Percentiles rank a stretch among this genome's conserved stretches.
Evolutionary conservation across 2,329 filamentous ascomycete species (phyloP).

Genomic region (Monilinia polystroma): DNA sequence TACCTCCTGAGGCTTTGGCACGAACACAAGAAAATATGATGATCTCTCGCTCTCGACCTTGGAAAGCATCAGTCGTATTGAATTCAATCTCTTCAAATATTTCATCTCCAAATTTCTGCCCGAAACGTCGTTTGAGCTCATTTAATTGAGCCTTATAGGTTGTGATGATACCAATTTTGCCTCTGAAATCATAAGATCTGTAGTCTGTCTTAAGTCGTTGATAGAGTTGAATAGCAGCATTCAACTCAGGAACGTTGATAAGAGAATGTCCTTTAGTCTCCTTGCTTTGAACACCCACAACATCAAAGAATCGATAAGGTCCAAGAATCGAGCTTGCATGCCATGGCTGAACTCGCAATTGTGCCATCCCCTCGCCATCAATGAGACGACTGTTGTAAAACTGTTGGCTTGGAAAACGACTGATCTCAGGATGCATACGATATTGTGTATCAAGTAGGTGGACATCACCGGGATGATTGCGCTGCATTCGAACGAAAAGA

Average conservation of each 20-base stretch:
- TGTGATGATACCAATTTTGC: conserved; percentile 95
- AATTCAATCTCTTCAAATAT: conserved; percentile 86
- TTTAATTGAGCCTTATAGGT: conserved; percentile 93
- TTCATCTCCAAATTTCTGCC: conserved; percentile 65
- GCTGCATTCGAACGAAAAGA: conserved; percentile 97
- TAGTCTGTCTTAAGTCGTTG: conserved; percentile 75
- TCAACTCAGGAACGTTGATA: conserved; percentile 83
- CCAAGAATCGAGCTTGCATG: conserved; percentile 78
- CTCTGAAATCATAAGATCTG: conserved; percentile 63
- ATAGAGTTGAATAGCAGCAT: conserved; percentile 83
- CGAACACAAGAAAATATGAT: conserved; percentile 99
- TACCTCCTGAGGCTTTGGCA: conserved; percentile 86
- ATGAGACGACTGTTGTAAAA: conserved; percentile 90
- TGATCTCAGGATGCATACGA: conserved; percentile 98
- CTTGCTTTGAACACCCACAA: conserved; percentile 79
- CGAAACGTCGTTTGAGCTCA: conserved; percentile 75
- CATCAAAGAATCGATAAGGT: conserved; percentile 96
- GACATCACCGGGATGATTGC: conserved; percentile 81
- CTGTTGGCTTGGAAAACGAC: conserved; percentile 79
- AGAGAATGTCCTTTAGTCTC: conserved; percentile 85
- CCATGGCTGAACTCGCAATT: conserved; percentile 77
- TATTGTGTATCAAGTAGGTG: conserved; percentile 98
- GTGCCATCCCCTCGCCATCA: conserved; percentile 81
- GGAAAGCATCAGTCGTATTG: conserved; percentile 98
- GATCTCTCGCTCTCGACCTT: conserved; percentile 93